Percentiles rank a stretch among this genome's conserved stretches.
These are phyloP conservation scores for Eucalyptus erythrocorys DNA, from an alignment of 345 rosid genomes.

Conservation along the genomic window DNA sequence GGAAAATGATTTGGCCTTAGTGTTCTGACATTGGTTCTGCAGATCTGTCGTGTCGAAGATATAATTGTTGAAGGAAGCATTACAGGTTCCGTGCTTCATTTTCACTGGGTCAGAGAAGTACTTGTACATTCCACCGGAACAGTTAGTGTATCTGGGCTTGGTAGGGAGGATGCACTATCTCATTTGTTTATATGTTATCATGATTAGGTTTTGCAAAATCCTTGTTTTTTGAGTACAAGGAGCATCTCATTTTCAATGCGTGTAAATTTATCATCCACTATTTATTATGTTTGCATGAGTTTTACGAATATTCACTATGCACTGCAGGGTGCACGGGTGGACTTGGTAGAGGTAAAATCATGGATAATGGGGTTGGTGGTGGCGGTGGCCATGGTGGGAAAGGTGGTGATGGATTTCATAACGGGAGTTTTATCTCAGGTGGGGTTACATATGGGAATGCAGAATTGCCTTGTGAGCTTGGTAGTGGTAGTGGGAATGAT, in stretches of 20 bases:
- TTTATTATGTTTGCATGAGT: not conserved
- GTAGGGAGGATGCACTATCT: constrained; percentile 9
- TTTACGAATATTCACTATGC: not conserved
- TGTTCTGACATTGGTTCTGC: constrained; percentile 3
- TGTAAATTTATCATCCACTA: not conserved
- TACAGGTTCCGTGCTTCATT: constrained; percentile 53
- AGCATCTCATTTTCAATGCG: not conserved
- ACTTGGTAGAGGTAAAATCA: constrained; percentile 64
- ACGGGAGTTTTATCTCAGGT: constrained; percentile 61
- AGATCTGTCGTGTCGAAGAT: constrained; percentile 72
- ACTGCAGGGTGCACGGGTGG: constrained; percentile 83
- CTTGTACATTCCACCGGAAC: constrained; percentile 29
- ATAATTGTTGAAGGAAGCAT: constrained; percentile 35
- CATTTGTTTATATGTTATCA: not conserved
- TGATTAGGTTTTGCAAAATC: not conserved
- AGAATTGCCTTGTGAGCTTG: constrained; percentile 92
- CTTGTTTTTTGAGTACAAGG: not conserved
- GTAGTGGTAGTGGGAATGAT: constrained; percentile 88
- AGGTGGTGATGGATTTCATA: constrained; percentile 77
- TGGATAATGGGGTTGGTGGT: constrained; percentile 62
- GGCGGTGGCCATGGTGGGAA: constrained; percentile 97
- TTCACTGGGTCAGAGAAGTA: constrained; percentile 51
- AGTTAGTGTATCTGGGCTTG: constrained; percentile 46
- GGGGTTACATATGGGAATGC: constrained; percentile 72
- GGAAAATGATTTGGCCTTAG: not conserved